Evolutionary conservation across 192 early-diverging fungal genomes (phyloP).

Genomic region (Backusella morwellensis): DNA sequence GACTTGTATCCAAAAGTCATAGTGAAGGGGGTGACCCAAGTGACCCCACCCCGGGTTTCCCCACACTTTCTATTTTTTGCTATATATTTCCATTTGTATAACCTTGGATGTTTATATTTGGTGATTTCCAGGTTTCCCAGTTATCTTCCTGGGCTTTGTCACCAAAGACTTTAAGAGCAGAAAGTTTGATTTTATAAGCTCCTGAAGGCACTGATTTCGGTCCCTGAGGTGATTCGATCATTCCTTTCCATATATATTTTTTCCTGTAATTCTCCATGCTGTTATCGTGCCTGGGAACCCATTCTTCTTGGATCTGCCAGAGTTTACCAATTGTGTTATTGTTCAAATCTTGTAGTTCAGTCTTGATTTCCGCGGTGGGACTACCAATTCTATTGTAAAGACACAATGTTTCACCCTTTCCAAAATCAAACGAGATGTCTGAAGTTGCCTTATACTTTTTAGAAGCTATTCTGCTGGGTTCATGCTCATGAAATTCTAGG

Average conservation of each 20-base stretch:
- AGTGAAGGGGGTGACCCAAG: neutral
- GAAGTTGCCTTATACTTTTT: neutral
- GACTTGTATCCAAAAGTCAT: neutral
- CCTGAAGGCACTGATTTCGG: neutral
- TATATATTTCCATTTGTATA: neutral
- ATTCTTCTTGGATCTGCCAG: slow-evolving; percentile 3
- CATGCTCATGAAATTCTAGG: neutral
- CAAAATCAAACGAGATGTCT: neutral
- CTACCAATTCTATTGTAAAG: slow-evolving; percentile 16
- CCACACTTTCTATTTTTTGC: neutral
- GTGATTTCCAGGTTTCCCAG: slow-evolving; percentile 27
- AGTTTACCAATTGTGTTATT: slow-evolving; percentile 11
- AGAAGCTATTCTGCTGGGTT: neutral
- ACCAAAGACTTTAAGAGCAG: slow-evolving; percentile 27
- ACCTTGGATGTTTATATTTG: neutral
- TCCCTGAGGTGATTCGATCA: neutral
- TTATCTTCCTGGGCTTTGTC: neutral
- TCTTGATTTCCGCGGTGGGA: neutral
- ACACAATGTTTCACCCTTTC: neutral
- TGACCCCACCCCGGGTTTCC: neutral
- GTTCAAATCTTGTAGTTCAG: neutral
- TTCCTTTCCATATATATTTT: neutral
- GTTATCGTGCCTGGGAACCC: slow-evolving; percentile 19
- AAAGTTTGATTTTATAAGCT: slow-evolving; percentile 16
- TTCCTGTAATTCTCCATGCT: slow-evolving; percentile 3